Evolutionary conservation across 768 basidiomycete species (phyloP), one percentile per base, ranked within the genome.

Genomic region (Trametes maxima): DNA sequence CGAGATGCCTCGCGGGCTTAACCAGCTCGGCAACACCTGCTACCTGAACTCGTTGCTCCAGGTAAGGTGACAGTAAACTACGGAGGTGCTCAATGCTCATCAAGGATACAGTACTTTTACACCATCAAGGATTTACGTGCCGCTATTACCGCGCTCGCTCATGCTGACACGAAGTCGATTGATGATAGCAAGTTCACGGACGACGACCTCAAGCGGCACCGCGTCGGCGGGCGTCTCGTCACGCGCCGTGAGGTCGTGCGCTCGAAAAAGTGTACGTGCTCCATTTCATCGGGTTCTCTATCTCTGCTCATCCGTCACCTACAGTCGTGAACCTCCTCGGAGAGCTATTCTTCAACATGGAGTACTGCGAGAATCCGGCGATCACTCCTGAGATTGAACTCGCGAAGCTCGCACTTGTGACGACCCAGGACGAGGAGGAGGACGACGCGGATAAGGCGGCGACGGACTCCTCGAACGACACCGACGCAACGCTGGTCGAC

Each of bases 101-200:
- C 50, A 52, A 11, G 11, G 24, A 35, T 19, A n/a, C 70, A 96
- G 89, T 97, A 96, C 72, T 95, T 97, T 72, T 96, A 94, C 72
- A 96, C 94, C n/a, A 94, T 97, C 74, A 90, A 85, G 69, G 92
- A 95, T 37, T 82, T 97, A 25, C 83, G 95, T 35, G 86, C 88
- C 19, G 87, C 90, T 6, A 85, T 96, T 10, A 77, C 76, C 33
- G 84, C 81, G 19, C 79, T 87, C 77, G 81, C 80, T 24, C 80
- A 83, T 58, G 70, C 80, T 40, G 83, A 82, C 49, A 57, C 80
- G 57, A 88, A 87, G 66, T 68, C 79, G 0, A 60, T 87, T 14
- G 87, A 77, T 35, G 86, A 89, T 42, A 87, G 87, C 60, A 92
- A 90, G 62, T 75, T 89, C 54, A 84, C 86, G 5, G 91, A 94